phyloP scores from a whole-genome alignment of 78 protist genomes.

The Salpingoeca rosetta region DNA sequence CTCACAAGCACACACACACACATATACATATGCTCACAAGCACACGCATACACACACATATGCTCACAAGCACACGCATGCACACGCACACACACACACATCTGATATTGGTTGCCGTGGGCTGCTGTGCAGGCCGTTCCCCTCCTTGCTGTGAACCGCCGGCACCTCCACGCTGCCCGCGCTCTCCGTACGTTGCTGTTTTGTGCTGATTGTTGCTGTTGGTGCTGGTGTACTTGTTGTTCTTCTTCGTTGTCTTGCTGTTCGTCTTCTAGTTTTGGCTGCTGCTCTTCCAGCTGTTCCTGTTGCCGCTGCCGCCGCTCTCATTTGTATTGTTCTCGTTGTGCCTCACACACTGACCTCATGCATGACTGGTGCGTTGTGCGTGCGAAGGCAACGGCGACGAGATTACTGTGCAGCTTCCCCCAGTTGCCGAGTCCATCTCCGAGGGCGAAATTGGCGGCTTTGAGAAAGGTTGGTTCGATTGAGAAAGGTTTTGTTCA shows the following conservation, averaged over 20 bases:
- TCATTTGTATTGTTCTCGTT: neutral
- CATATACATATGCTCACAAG: neutral
- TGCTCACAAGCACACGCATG: neutral
- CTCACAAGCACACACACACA: neutral
- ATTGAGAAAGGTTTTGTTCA: no score
- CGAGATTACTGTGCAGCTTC: neutral
- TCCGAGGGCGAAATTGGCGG: constrained; percentile 10
- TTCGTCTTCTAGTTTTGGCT: no score
- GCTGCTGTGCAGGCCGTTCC: neutral
- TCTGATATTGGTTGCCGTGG: neutral
- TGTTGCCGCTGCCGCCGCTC: neutral
- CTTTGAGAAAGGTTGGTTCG: constrained; percentile 2
- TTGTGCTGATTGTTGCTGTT: neutral
- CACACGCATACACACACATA: neutral
- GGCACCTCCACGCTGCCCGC: neutral
- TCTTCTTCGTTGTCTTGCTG: neutral
- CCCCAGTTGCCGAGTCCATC: constrained; percentile 20
- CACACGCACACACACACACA: neutral
- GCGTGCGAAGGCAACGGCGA: neutral
- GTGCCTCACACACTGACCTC: neutral
- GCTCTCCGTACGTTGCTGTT: neutral
- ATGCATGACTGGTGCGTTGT: neutral
- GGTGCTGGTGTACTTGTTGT: neutral
- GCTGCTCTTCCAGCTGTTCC: neutral
- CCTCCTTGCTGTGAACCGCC: neutral